phyloP scores from a whole-genome alignment of 768 basidiomycete genomes.

The Pisolithus tinctorius region DNA sequence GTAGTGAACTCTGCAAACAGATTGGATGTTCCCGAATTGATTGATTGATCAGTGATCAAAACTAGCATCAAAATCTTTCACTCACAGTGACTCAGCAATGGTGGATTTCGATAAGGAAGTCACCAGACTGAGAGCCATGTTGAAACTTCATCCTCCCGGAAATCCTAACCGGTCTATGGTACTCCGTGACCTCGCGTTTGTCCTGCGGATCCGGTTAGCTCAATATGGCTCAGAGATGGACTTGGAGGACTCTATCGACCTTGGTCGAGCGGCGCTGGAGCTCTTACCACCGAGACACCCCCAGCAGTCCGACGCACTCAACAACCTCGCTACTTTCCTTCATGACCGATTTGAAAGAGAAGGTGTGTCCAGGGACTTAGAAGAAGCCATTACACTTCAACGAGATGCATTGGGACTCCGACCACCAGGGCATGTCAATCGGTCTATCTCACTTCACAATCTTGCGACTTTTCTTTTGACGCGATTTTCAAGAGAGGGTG shows the following conservation, averaged over 20 bases:
- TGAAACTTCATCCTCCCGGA: no score
- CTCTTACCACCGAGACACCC: slow-evolving; percentile 9
- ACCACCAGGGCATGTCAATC: slow-evolving; percentile 4
- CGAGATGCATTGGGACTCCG: slow-evolving; percentile 10
- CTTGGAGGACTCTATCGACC: slow-evolving; percentile 11
- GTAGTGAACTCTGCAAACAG: no score
- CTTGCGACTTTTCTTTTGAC: slow-evolving; percentile 3
- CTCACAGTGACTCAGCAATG: no score
- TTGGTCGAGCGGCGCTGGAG: slow-evolving; percentile 2
- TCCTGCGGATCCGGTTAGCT: not conserved
- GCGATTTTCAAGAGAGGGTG: not conserved
- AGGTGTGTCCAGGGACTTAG: not conserved
- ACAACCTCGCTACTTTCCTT: slow-evolving; percentile 4
- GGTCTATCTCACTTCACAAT: not conserved
- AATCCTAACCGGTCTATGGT: not conserved
- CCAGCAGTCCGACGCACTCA: slow-evolving; percentile 3
- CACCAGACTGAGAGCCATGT: no score
- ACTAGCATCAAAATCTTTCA: no score
- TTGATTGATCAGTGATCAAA: no score
- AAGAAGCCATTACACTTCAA: not conserved
- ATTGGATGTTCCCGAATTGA: no score
- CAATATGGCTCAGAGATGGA: slow-evolving; percentile 1
- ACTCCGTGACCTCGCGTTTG: not conserved
- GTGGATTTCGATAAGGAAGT: no score
- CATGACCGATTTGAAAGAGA: not conserved